Evolutionary conservation across 345 rosid species (phyloP).

Genomic region (Bruguiera sexangula): DNA sequence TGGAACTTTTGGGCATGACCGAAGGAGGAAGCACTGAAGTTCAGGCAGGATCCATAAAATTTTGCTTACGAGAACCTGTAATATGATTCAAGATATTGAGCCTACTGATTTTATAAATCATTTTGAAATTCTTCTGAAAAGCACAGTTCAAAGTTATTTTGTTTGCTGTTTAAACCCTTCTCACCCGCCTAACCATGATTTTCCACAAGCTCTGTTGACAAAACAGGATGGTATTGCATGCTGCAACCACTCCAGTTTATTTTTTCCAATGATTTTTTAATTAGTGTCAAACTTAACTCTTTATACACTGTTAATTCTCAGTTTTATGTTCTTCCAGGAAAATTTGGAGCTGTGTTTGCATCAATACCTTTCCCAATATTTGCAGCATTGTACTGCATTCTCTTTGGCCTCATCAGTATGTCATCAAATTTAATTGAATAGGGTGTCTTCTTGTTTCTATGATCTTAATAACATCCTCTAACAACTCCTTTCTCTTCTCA

Average conservation of each 20-base stretch:
- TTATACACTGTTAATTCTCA: background rate
- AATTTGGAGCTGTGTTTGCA: conserved; percentile 29
- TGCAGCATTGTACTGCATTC: conserved; percentile 25
- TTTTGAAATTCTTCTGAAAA: background rate
- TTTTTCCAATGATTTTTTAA: background rate
- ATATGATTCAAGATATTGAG: background rate
- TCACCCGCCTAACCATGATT: no score
- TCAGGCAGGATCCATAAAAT: background rate
- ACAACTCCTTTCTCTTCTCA: conserved; percentile 6
- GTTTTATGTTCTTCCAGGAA: conserved; percentile 15
- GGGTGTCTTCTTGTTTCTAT: background rate
- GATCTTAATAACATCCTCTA: background rate
- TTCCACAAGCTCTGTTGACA: no score
- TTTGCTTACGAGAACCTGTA: no score
- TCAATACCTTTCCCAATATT: conserved; percentile 27
- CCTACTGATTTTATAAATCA: background rate
- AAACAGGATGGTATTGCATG: background rate
- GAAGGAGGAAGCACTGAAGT: background rate
- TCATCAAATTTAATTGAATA: background rate
- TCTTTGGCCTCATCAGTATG: conserved; percentile 34
- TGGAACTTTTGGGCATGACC: background rate
- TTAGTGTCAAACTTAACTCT: background rate
- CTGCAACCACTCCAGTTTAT: background rate
- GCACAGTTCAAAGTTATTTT: background rate
- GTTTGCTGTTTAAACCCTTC: background rate